Conservation (phyloP, 108 stramenopile genomes). For the Pseudonitzschia multistriata region DNA sequence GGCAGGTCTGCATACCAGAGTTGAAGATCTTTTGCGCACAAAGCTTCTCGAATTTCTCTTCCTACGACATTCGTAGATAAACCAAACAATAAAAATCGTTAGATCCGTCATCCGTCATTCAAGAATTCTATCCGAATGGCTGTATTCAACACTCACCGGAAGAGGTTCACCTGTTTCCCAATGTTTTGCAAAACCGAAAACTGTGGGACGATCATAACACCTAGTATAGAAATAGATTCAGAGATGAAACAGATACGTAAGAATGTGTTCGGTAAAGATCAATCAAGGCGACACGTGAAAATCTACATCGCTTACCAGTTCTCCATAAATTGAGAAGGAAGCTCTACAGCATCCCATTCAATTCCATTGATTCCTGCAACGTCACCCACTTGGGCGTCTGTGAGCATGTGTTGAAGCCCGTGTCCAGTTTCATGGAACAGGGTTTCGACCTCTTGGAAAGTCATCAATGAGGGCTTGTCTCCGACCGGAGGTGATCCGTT, state of each 20-base stretch:
- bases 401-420: slow-evolving; percentile 97
- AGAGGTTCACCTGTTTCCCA: slow-evolving; percentile 95
- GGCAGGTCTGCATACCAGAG: slow-evolving; percentile 91
- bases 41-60: slow-evolving; percentile 96
- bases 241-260: not conserved
- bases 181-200: slow-evolving; percentile 96
- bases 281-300: not conserved
- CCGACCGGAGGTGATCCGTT: slow-evolving; percentile 98
- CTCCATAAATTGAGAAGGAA: slow-evolving; percentile 99
- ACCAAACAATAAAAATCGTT: not conserved
- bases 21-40: slow-evolving; percentile 88
- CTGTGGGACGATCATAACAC: slow-evolving; percentile 90
- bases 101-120: not conserved
- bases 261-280: not conserved
- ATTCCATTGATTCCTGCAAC: slow-evolving; percentile 97
- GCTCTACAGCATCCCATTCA: slow-evolving; percentile 98
- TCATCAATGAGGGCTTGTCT: slow-evolving; percentile 95
- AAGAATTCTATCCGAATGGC: not conserved
- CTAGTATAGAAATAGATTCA: not conserved
- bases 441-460: slow-evolving; percentile 97
- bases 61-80: not conserved
- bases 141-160: slow-evolving; percentile 39
- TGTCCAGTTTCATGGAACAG: slow-evolving; percentile 96
- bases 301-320: slow-evolving; percentile 65
- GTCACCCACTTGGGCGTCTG: slow-evolving; percentile 89